Base-by-base conservation (phyloP, 345 rosid species). In the Rhizophora mangle region DNA sequence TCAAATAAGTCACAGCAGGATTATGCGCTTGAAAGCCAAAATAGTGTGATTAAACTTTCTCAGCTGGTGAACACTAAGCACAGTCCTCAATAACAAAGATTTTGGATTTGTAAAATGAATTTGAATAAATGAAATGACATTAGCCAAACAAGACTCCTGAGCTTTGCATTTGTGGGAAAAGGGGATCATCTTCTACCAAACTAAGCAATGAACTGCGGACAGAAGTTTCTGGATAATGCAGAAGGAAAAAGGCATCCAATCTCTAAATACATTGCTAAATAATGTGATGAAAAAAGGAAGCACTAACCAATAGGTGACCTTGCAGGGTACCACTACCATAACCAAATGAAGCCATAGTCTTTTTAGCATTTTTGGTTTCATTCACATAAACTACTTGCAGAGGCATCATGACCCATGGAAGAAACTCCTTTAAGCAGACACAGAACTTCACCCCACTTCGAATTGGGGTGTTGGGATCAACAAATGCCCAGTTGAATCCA, bases 381-480 rank as follows among this genome's bases (percentile, higher is more conserved):
- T 85, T 86, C 5, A 87, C 94, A 77, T 88, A 94, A 71, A 86
- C 87, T 60, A 91, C 88, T 75, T 91, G 89, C 21, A 91, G 87
- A 70, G 98, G 97, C 89, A 94, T 82, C 85, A 85, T 85, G 29
- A 94, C 76, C 97, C 97, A 94, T 5, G 98, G 98, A 22, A 89
- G 70, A 67, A 89, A 78, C 83, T 87, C 88, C 83, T 88, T 94
- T 18, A 79, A 75, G 63, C 97, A 91, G 5, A 81, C 85, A 74
- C 97, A 94, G 64, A 94, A 87, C 73, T 87, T 94, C 26, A 22
- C 85, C 60, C 93, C 93, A 37, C 61, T 83, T 68, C 83, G 87
- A 75, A 91, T 70, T 0, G 86, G 89, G 21, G 92, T 91, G 65
- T 70, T 78, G 36, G 93, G 84, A 73, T 94, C 96, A 57, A 94